These are phyloP conservation scores for Lepidium campestre DNA, from an alignment of 441 rosid species.

Conservation along the genomic window DNA sequence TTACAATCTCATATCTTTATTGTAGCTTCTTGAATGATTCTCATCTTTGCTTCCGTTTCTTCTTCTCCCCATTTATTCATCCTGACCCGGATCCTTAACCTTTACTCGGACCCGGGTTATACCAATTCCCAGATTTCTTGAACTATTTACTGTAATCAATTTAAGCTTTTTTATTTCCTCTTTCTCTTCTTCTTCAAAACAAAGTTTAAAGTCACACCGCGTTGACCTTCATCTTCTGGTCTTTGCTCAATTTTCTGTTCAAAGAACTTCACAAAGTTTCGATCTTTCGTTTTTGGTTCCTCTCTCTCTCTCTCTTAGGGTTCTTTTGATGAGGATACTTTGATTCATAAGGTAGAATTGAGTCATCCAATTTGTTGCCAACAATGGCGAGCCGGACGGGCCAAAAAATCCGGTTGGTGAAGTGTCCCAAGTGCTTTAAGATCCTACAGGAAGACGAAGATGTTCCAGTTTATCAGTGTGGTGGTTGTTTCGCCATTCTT, in stretches of 20 bases:
- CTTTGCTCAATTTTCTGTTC: constrained; percentile 1
- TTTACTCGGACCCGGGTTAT: background rate
- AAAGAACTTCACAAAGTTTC: constrained; percentile 9
- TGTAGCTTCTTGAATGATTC: constrained; percentile 8
- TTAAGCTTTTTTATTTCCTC: background rate
- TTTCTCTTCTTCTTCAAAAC: background rate
- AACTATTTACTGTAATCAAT: background rate
- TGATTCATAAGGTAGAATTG: background rate
- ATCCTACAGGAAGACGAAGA: constrained; percentile 64
- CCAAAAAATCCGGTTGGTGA: constrained; percentile 53
- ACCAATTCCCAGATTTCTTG: background rate
- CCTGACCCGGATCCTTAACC: constrained; percentile 20
- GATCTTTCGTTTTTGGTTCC: background rate
- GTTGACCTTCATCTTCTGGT: constrained; percentile 26
- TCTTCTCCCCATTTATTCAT: constrained; percentile 2
- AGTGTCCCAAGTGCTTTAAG: constrained; percentile 69
- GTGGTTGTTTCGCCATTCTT: constrained; percentile 60
- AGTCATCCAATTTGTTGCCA: constrained; percentile 1
- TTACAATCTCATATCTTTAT: background rate
- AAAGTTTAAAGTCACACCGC: background rate
- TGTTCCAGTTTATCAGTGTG: constrained; percentile 67
- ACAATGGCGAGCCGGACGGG: constrained; percentile 41
- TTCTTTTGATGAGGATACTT: background rate
- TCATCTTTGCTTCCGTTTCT: constrained; percentile 7
- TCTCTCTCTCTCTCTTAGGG: background rate